Evolutionary conservation across 2,329 filamentous ascomycete species (phyloP), one percentile per base, ranked within the genome.

Genomic region (Pseudocercospora crystallina): DNA sequence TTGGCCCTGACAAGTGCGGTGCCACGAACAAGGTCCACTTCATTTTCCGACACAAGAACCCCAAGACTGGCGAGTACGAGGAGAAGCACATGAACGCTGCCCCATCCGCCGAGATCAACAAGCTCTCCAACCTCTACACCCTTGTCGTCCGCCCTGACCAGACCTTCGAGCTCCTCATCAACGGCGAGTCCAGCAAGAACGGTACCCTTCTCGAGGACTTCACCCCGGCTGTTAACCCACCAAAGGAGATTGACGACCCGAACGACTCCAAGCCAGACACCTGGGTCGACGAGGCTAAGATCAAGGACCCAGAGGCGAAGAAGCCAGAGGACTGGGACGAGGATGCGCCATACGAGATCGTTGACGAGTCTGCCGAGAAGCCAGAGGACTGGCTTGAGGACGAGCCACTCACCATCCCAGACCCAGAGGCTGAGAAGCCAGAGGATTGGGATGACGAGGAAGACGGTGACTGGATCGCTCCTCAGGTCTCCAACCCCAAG

Each of bases 41-140:
- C 79, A 99, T 99, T 75, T 95, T 99, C 85, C 94, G 95, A 77
- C 94, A 99, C 87, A 99, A 97, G 89, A 99, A 97, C 84, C 94
- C 94, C 71, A 96, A 96, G 88, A 96, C 90, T 40, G 92, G 92
- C 79, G 90, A 96, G 76, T 99, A 99, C 69, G 92, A 99, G 83
- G 94, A 99, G 88, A 99, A 99, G 86, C 94, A 99, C 77, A 82
- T 99, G 59, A 84, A 82, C 71, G 82, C 81, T 65, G 86, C 92
- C 60, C 91, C 94, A 56, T 81, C 86, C 53, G 91, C 91, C 70
- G 87, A 86, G 71, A 94, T 95, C 67, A 81, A 85, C 78, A 97
- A 96, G 85, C 86, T 89, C 58, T 88, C 89, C 58, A 87, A 92
- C 73, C 86, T 99, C 58, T 99, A 99, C 82, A 97, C 94, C 55